Base-by-base conservation (phyloP, 345 rosid species). In the Psidium friedrichsthalianum region DNA sequence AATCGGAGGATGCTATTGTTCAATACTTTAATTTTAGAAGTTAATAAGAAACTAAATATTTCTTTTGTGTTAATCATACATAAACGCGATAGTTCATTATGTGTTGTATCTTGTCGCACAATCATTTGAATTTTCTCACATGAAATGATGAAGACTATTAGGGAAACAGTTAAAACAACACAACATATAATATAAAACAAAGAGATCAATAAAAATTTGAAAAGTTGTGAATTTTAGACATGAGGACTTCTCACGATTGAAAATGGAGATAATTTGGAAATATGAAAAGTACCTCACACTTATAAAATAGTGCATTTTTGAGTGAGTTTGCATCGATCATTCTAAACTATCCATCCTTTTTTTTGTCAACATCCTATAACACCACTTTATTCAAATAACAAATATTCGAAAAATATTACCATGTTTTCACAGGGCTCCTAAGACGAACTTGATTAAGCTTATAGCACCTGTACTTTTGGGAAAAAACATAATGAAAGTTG, bases 11-110 rank as follows among this genome's bases (percentile, higher is more conserved):
- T n/a, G n/a, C n/a, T n/a, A n/a, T n/a, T n/a, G n/a, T n/a, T n/a
- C n/a, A n/a, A n/a, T n/a, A 54, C 21, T 54, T 54, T 54, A 6
- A 5, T 21, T 52, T 57, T 11, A 57, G 6, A 57, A 25, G 69
- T 25, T 14, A 13, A 58, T 58, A 58, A 15, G 32, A 58, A 1
- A n/a, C 32, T 58, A 27, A 27, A 59, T 27, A 4, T n/a, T 59
- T n/a, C 12, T 1, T n/a, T 1, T n/a, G n/a, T 6, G 69, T n/a
- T n/a, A n/a, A 59, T 59, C 69, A 59, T 6, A 13, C 69, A 58
- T 59, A 59, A 59, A 58, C 0, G 29, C 0, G 2, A n/a, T 1
- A 59, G 5, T n/a, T 0, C n/a, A 2, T 59, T 5, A 1, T 3
- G 1, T 2, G 69, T 3, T 7, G 24, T 2, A n/a, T 25, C 69